Conservation (phyloP, 2,329 filamentous ascomycete genomes). For the Cordyceps javanica region DNA sequence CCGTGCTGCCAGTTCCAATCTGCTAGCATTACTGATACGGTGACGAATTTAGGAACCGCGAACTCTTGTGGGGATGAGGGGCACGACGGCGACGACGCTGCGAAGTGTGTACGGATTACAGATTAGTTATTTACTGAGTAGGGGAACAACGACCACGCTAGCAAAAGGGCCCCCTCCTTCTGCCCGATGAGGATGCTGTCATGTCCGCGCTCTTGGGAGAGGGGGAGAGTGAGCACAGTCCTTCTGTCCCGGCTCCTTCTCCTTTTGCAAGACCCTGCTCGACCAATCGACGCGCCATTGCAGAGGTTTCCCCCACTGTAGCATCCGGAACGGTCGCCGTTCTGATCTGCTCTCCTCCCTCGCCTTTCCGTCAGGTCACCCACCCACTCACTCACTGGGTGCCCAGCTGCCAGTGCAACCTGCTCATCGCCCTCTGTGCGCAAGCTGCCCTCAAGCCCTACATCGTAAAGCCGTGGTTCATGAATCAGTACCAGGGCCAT, state of each 20-base stretch:
- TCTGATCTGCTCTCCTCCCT: constrained; percentile 15
- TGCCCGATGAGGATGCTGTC: not conserved
- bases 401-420: not conserved
- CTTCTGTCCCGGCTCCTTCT: too few relatives aligned
- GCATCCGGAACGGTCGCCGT: constrained; percentile 25
- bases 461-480: too few relatives aligned
- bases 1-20: constrained; percentile 6
- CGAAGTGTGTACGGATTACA: too few relatives aligned
- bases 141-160: not conserved
- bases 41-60: constrained; percentile 1
- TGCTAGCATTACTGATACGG: constrained; percentile 6
- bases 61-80: constrained; percentile 1
- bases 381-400: too few relatives aligned
- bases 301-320: constrained; percentile 15
- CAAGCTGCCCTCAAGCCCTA: too few relatives aligned
- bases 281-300: constrained; percentile 19
- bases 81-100: not conserved
- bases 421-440: not conserved
- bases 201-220: not conserved
- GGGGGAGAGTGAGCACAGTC: too few relatives aligned
- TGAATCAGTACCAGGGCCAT: too few relatives aligned
- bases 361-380: not conserved
- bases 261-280: not conserved
- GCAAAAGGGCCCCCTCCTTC: constrained; percentile 1
- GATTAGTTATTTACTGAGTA: too few relatives aligned